Evolutionary conservation across 2,329 filamentous ascomycete genomes (phyloP), one percentile per base, ranked within the genome.

Genomic region (Penicillium sp.): DNA sequence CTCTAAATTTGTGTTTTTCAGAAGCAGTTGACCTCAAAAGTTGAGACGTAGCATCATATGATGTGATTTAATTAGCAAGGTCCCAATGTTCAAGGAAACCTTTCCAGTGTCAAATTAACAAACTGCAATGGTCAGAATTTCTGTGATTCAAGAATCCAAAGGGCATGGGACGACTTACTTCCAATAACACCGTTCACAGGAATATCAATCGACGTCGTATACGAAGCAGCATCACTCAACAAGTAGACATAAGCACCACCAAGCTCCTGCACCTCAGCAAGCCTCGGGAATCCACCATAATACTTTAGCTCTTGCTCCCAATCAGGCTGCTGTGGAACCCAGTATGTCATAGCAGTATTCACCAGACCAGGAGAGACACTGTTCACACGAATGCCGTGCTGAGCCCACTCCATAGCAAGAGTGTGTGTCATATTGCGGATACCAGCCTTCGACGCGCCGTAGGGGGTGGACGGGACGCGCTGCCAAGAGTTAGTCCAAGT

Each of bases 261-360:
- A 8, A 81, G 66, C 65, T 82, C 80, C 63, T 80, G 76, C 4
- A 80, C 77, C 60, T 81, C 74, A 0, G 79, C 81, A 49, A 83
- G 60, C 18, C 80, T 69, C 3, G 79, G 78, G 70, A 83, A 80
- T 1, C 79, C 81, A 8, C 81, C 79, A 60, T 82, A 82, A 62
- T 82, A 82, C 66, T 80, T 77, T 61, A 82, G 73, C 69, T 82
- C 80, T 56, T 78, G 66, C 46, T 80, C 76, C 77, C 79, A 82
- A 56, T 82, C 80, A 0, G 75, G 73, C 48, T 78, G 75, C 48
- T 74, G 72, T 20, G 79, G 77, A 4, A 82, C 60, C 54, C 58
- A 60, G 20, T 62, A 62, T n/a, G 75, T 65, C 75, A 81, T 67
- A 4, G 74, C 75, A 1, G 77, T 57, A 68, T 67, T 63, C 4